phyloP scores from a whole-genome alignment of 805 yeast genomes.

The Kodamaea lidongshanica region DNA sequence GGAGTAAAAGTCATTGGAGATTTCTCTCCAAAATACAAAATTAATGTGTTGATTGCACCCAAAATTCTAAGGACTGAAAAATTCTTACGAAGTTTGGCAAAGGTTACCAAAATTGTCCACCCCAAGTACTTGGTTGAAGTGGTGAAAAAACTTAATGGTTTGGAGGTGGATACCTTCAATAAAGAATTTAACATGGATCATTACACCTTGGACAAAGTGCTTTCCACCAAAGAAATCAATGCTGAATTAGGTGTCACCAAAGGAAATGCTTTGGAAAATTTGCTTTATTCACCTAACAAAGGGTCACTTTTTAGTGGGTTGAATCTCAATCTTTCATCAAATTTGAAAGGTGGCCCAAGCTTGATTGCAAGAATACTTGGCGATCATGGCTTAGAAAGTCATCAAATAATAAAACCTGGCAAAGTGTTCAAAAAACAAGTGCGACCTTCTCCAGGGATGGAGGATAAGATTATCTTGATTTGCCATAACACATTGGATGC shows the following conservation, averaged over 20 bases:
- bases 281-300: conserved; percentile 14
- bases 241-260: conserved; percentile 21
- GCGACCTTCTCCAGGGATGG: conserved; percentile 2
- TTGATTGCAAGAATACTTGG: conserved; percentile 51
- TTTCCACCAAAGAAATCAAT: conserved; percentile 26
- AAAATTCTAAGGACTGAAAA: conserved; percentile 80
- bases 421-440: conserved; percentile 10
- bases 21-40: conserved; percentile 31
- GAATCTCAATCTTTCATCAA: conserved; percentile 50
- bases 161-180: conserved; percentile 8
- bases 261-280: conserved; percentile 15
- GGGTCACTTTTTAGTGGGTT: conserved; percentile 42
- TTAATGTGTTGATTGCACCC: conserved; percentile 66
- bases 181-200: conserved; percentile 22
- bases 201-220: conserved; percentile 30
- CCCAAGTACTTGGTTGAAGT: conserved; percentile 50
- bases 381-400: conserved; percentile 50
- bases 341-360: conserved; percentile 54
- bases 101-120: conserved; percentile 46
- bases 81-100: conserved; percentile 65
- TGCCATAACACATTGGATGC: conserved; percentile 35
- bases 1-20: conserved; percentile 54
- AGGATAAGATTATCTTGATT: conserved; percentile 17
- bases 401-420: conserved; percentile 13
- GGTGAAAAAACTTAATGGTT: conserved; percentile 16